These are phyloP conservation scores for Kwoniella sp. DNA, from an alignment of 768 basidiomycete genomes.

Conservation along the genomic window DNA sequence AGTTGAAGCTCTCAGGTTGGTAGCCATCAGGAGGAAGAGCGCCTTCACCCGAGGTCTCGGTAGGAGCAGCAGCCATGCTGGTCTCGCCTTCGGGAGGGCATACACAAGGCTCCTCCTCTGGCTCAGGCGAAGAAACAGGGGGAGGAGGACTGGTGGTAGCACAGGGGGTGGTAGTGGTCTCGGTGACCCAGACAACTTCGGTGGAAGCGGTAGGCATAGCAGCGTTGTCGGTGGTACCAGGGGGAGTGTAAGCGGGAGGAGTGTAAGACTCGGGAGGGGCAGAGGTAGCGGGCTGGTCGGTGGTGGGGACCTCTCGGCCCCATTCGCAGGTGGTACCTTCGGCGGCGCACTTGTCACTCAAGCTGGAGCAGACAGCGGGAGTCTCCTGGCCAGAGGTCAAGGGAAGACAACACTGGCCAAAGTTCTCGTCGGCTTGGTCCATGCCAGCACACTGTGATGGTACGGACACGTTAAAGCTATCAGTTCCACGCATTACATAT, in stretches of 20 bases:
- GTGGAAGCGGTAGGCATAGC: slow-evolving; percentile 3
- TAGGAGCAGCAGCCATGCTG: background rate
- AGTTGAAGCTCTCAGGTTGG: too few species aligned
- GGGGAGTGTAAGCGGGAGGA: slow-evolving; percentile 17
- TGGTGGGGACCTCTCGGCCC: slow-evolving; percentile 19
- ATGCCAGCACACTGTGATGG: slow-evolving; percentile 10
- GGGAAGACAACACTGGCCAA: slow-evolving; percentile 21
- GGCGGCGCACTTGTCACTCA: slow-evolving; percentile 9
- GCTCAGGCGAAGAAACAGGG: slow-evolving; percentile 4
- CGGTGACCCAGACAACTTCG: background rate
- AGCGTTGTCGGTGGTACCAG: background rate
- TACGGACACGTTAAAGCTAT: background rate
- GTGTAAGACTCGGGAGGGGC: slow-evolving; percentile 12
- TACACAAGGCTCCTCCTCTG: slow-evolving; percentile 11
- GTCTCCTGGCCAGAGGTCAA: slow-evolving; percentile 21
- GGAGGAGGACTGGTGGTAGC: slow-evolving; percentile 8
- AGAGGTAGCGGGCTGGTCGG: slow-evolving; percentile 10
- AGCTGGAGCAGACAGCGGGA: slow-evolving; percentile 21
- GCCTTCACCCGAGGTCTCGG: slow-evolving; percentile 8
- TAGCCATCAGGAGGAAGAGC: background rate
- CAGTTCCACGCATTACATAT: too few species aligned
- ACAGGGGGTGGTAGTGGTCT: slow-evolving; percentile 2
- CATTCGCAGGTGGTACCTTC: slow-evolving; percentile 11
- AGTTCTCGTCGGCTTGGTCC: slow-evolving; percentile 19
- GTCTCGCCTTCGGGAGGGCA: slow-evolving; percentile 5